A percentile compares a stretch with the other conserved stretches of the same genome.
Conservation (phyloP, 257 asterid genomes). For the Solanum sparsipilum region DNA sequence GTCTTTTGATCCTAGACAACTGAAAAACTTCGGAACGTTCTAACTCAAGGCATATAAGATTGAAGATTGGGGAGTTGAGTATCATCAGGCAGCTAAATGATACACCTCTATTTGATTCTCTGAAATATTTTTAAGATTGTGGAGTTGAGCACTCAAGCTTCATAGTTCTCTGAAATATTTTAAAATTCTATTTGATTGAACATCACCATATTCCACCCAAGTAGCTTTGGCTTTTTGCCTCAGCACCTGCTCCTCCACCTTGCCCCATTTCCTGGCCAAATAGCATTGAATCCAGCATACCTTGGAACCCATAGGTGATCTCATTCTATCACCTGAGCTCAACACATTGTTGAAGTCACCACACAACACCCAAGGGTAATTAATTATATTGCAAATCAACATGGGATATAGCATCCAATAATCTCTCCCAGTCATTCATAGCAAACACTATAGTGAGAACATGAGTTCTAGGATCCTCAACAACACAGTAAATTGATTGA, state of each 20-base stretch:
- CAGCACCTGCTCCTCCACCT: too few species aligned
- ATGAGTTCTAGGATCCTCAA: not conserved
- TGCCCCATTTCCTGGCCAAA: too few species aligned
- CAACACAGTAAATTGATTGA: not conserved
- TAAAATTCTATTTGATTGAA: too few species aligned
- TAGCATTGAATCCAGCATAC: not conserved
- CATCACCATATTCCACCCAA: too few species aligned
- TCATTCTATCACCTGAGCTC: not conserved
- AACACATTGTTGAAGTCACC: not conserved
- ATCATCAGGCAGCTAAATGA: not conserved
- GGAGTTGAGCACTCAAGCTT: too few species aligned
- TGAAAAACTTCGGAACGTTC: too few species aligned
- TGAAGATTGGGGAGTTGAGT: not conserved
- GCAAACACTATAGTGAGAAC: not conserved
- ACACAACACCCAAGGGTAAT: not conserved
- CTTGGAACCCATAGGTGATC: not conserved
- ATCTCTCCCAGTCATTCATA: not conserved
- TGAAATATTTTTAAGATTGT: too few species aligned
- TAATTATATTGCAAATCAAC: not conserved
- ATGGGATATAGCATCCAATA: not conserved
- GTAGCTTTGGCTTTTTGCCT: too few species aligned
- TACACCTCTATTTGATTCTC: not conserved
- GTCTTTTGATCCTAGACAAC: not conserved
- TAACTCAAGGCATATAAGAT: not conserved
- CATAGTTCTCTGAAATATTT: too few species aligned